Evolutionary conservation across 805 yeast species (phyloP), one percentile per base, ranked within the genome.

Genomic region (Kazachstania taianensis): DNA sequence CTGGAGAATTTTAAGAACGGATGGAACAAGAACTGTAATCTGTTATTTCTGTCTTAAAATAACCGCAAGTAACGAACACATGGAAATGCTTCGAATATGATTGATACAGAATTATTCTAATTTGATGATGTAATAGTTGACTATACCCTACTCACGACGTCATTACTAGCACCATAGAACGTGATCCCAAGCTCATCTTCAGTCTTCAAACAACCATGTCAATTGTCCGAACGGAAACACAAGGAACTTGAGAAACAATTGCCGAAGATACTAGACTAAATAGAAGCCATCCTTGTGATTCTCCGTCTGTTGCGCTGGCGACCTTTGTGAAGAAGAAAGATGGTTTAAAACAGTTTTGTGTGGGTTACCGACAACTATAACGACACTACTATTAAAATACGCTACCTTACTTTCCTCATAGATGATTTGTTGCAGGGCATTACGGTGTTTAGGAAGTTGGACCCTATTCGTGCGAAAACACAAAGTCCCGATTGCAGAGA

Each of bases 321-420:
- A 35, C 43, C 2, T 17, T 45, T 9, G 44, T 41, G 12, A 39
- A 35, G 30, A 45, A 40, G 31, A 41, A 41, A 28, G 49, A 45
- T 16, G 40, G 27, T 4, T 22, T 41, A 3, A 37, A 37, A n/a
- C 20, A 39, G 9, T n/a, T 42, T 4, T 37, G 41, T 26, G 39
- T 40, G 5, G 48, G 40, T 25, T 42, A 40, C 28, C 22, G 44
- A 1, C 24, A 24, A 2, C 20, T 44, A n/a, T 16, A 42, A 44
- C 9, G 23, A 33, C 7, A 38, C 33, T 4, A 42, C 45, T 1
- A 22, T 41, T 9, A 27, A 27, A 8, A 25, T 20, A 13, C 40
- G 41, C 9, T 42, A 37, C 18, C 43, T 38, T 4, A 12, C 40
- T 18, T 37, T 39, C 5, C 14, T 19, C 6, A 40, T 42, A n/a